These are phyloP conservation scores for Dictyostelium brefeldianum DNA, from an alignment of 78 protist species.

Conservation along the genomic window DNA sequence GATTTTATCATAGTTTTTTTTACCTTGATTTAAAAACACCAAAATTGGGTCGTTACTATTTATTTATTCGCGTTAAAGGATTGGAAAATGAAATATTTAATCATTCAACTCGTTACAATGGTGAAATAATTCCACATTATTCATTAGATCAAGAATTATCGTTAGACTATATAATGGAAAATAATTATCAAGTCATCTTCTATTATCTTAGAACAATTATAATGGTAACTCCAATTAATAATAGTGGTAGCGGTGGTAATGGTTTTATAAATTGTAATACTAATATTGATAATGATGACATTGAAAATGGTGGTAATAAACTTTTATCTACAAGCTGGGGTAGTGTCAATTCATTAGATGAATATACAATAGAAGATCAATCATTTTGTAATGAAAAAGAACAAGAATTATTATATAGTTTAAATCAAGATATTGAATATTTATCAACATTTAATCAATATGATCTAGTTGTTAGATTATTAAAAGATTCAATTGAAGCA, in stretches of 20 bases:
- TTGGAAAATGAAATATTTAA: neutral
- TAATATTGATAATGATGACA: too few relatives aligned
- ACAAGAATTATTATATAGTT: neutral
- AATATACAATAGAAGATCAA: neutral
- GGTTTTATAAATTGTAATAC: too few relatives aligned
- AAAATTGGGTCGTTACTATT: neutral
- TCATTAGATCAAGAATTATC: neutral
- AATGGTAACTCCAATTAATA: neutral
- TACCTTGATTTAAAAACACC: neutral
- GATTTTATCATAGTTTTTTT: constrained; percentile 6
- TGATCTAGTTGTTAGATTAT: neutral
- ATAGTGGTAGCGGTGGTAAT: neutral
- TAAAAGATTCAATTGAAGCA: neutral
- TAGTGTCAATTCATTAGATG: neutral
- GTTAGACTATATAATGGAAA: neutral
- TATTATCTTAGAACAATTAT: neutral
- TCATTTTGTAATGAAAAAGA: neutral
- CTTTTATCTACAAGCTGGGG: neutral
- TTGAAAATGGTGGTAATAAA: too few relatives aligned
- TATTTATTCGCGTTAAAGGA: neutral
- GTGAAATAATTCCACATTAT: neutral
- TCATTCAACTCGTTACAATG: neutral
- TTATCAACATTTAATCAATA: neutral
- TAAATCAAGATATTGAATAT: constrained; percentile 22
- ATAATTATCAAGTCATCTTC: neutral